Evolutionary conservation across 2,329 filamentous ascomycete species (phyloP), one percentile per base, ranked within the genome.

Genomic region (Penicillium sp.): DNA sequence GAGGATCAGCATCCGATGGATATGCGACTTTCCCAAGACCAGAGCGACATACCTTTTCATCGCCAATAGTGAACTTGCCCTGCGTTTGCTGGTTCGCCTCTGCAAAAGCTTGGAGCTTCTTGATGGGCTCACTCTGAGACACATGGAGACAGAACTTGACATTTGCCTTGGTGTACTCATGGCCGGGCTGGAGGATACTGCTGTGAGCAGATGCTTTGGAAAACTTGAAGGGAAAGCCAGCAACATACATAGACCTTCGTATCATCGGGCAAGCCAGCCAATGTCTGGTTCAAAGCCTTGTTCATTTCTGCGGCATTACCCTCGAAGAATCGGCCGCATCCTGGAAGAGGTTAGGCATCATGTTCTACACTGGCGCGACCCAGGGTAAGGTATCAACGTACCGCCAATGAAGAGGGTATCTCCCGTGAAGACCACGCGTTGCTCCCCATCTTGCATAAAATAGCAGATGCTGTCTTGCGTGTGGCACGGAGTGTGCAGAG

Each of bases 401-500:
- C 91, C 93, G 60, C 90, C 93, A 73, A 96, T 94, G 79, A 99
- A 99, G 40, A 99, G 81, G 0, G 95, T 99, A 75, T 99, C 95
- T 10, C 95, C 95, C 0, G 95, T 98, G 73, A 99, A 99, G 3
- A 99, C 92, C 7, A 85, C 93, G 70, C 86, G 88, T 52, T 90
- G 52, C 13, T 77, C 68, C 10, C 87, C 88, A 72, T 99, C 94
- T 78, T 97, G 87, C 82, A 95, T 88, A 69, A 88, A 92, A 81
- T 89, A 99, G 83, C 95, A 99, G 75, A 99, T 97, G 77, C 93
- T 97, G 80, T 99, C 95, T 80, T 97, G 93, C 1, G 95, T 99
- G 76, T 99, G 95, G 77, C 95, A 99, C 1, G 95, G 95, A 13
- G 95, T 99, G 79, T 98, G 91, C n/a, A 98, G 82, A 26, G 91